phyloP scores from a whole-genome alignment of 2,329 filamentous ascomycete species.

The Colletotrichum spaethianum region DNA sequence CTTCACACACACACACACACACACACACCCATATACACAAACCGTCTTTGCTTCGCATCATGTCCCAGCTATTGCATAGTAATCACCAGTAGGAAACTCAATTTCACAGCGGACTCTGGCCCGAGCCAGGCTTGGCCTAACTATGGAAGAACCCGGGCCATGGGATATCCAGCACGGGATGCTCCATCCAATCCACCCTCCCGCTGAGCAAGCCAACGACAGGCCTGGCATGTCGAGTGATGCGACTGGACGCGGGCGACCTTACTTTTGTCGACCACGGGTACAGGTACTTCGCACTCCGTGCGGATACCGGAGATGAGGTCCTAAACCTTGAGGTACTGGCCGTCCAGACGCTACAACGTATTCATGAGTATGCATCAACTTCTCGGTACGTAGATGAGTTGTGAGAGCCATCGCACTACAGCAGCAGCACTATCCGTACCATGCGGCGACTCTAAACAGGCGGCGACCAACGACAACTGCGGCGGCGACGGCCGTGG shows the following conservation, averaged over 20 bases:
- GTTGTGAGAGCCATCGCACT: neutral
- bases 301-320: constrained; percentile 22
- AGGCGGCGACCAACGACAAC: neutral
- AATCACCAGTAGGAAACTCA: constrained; percentile 38
- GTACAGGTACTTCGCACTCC: constrained; percentile 24
- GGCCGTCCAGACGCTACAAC: neutral
- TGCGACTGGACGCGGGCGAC: constrained; percentile 32
- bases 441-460: neutral
- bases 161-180: constrained; percentile 27
- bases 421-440: neutral
- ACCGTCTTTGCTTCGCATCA: constrained; percentile 39
- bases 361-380: neutral
- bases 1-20: too few relatives aligned
- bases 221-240: constrained; percentile 29
- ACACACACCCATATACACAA: neutral
- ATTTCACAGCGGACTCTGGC: constrained; percentile 37
- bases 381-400: neutral
- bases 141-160: constrained; percentile 37
- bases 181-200: constrained; percentile 39
- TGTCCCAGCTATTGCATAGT: constrained; percentile 40
- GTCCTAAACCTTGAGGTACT: constrained; percentile 1
- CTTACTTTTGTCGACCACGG: neutral
- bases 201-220: constrained; percentile 36
- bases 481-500: neutral
- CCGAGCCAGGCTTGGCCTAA: constrained; percentile 33